These are phyloP conservation scores for Picea abies DNA, from an alignment of 83 land plant genomes.

Conservation along the genomic window DNA sequence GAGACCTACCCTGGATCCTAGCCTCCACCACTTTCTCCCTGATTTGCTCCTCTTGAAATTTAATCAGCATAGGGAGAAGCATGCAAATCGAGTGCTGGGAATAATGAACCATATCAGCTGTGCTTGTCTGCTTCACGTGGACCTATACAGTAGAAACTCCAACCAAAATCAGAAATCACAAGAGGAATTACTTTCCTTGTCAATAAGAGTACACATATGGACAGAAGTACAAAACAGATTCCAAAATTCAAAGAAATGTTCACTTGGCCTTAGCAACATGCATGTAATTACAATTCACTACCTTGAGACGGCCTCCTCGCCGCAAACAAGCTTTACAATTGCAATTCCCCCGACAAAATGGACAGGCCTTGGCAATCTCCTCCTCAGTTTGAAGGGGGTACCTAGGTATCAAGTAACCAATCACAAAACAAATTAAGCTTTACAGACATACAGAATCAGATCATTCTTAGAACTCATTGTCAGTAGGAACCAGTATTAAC, in stretches of 20 bases:
- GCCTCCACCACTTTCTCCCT: slow-evolving; percentile 53
- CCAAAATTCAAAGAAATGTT: background rate
- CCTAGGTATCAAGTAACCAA: slow-evolving; percentile 37
- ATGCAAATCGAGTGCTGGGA: slow-evolving; percentile 37
- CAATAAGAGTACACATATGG: background rate
- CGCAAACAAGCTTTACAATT: slow-evolving; percentile 89
- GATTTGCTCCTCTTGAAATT: slow-evolving; percentile 47
- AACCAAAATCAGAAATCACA: background rate
- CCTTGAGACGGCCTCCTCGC: slow-evolving; percentile 19
- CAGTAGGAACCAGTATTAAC: background rate
- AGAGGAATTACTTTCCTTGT: background rate
- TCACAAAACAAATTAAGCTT: background rate
- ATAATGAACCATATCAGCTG: slow-evolving; percentile 22
- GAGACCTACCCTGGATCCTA: slow-evolving; percentile 36
- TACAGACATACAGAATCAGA: background rate
- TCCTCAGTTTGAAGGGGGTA: slow-evolving; percentile 59
- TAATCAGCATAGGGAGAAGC: slow-evolving; percentile 48
- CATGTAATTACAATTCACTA: slow-evolving; percentile 14
- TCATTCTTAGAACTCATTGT: background rate
- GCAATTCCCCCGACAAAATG: slow-evolving; percentile 70
- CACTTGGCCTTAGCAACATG: too few relatives aligned
- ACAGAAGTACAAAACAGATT: background rate
- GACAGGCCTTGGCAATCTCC: slow-evolving; percentile 54
- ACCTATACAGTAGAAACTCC: background rate
- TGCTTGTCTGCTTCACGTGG: background rate